Base-by-base conservation (phyloP, 345 rosid genomes). In the Draba incana region DNA sequence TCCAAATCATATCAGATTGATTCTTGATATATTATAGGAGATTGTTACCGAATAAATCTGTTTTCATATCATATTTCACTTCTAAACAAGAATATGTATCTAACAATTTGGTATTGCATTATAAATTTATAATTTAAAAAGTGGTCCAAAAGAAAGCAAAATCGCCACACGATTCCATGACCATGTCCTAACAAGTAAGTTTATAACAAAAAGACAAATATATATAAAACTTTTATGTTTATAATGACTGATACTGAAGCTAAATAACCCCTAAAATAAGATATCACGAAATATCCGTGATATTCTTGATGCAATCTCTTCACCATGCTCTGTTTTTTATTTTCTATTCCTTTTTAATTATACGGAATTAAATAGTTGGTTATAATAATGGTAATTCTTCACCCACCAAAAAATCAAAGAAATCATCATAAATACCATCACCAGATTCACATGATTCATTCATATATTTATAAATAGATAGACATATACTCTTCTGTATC, bases 261-360 rank as follows among this genome's bases (percentile, higher is more conserved):
- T 78, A 70, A 81, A 70, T 79, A 74, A 33, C 44, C 48, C 75
- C 79, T 74, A 65, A 82, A 68, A 79, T 58, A 74, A 46, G 79
- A 72, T 80, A 86, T 84, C 89, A 85, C 89, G 81, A 81, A 81
- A 77, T 81, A 83, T 83, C 78, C 77, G 86, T 85, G 92, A 85
- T 84, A 64, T 72, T 44, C 60, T 72, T 66, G 80, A 70, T 83
- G 41, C 69, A 62, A 65, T 59, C 73, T 56, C 71, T 78, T 59
- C 56, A 33, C n/a, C 62, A 72, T 57, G 50, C 61, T 64, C 66
- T 28, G 20, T 20, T 20, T 20, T 0, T 42, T 3, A 43, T 12
- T 55, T 20, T 1, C 42, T 3, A 4, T 10, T 42, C 1, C 4
- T 7, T 24, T 15, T 12, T 46, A 38, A 49, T 59, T 69, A 60